Evolutionary conservation across 1,284 basidiomycete genomes (phyloP).

Genomic region (Schizophyllum commune): DNA sequence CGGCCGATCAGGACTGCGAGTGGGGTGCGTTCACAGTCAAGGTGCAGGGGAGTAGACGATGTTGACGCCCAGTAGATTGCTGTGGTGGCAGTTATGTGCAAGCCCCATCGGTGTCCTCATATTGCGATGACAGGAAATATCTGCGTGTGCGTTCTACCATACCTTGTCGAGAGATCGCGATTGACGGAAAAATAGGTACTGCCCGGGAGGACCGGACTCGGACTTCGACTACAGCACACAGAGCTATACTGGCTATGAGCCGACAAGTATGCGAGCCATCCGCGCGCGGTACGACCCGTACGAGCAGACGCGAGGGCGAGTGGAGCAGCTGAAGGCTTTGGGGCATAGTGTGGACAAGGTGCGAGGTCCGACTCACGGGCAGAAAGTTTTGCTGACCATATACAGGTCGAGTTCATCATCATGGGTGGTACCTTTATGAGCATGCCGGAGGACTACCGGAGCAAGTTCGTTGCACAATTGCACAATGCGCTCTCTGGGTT

Average conservation of each 20-base stretch:
- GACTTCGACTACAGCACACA: slow-evolving; percentile 99
- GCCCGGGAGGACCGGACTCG: slow-evolving; percentile 97
- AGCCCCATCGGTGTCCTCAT: slow-evolving; percentile 98
- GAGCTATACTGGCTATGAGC: slow-evolving; percentile 96
- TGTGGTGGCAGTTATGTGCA: slow-evolving; percentile 99
- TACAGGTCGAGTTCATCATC: slow-evolving; percentile 92
- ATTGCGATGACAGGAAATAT: slow-evolving; percentile 99
- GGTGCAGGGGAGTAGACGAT: slow-evolving; percentile 2
- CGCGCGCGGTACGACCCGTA: slow-evolving; percentile 98
- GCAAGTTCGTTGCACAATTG: slow-evolving; percentile 90
- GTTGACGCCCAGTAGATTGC: slow-evolving; percentile 59
- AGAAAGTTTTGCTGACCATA: not conserved
- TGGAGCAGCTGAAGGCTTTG: slow-evolving; percentile 91
- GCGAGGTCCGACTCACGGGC: slow-evolving; percentile 6
- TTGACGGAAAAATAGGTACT: slow-evolving; percentile 58
- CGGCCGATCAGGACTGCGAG: slow-evolving; percentile 97
- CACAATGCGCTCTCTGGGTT: slow-evolving; percentile 97
- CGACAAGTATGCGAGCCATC: slow-evolving; percentile 98
- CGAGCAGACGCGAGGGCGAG: slow-evolving; percentile 91
- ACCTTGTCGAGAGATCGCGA: not conserved
- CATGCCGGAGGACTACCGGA: slow-evolving; percentile 94
- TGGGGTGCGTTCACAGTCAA: slow-evolving; percentile 53
- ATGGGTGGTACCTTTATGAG: slow-evolving; percentile 99
- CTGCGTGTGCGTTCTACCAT: slow-evolving; percentile 68
- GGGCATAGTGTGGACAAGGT: slow-evolving; percentile 98